These are phyloP conservation scores for Wickerhamiella kurtzmanii DNA, from an alignment of 805 yeast genomes.

Conservation along the genomic window DNA sequence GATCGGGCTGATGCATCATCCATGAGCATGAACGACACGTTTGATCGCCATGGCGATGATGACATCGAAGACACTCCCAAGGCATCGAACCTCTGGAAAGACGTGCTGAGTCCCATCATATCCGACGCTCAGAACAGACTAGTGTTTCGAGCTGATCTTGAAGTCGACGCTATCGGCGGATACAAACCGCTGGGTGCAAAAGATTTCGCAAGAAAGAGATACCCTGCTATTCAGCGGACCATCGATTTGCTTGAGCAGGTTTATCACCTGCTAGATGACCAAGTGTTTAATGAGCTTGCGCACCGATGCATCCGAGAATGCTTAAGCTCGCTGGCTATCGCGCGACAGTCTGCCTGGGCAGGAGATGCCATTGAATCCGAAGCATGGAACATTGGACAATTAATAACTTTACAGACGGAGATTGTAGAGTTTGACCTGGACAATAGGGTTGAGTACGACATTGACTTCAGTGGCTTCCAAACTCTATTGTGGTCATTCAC, in stretches of 20 bases:
- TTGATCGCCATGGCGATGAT: slow-evolving; percentile 1
- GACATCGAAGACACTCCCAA: neutral
- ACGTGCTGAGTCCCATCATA: slow-evolving; percentile 54
- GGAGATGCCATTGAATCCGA: slow-evolving; percentile 37
- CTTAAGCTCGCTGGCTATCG: slow-evolving; percentile 33
- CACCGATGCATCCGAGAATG: slow-evolving; percentile 75
- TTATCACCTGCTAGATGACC: slow-evolving; percentile 62
- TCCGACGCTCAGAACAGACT: slow-evolving; percentile 70
- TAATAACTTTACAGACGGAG: slow-evolving; percentile 56
- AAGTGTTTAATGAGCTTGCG: slow-evolving; percentile 76
- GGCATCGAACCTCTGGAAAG: slow-evolving; percentile 30
- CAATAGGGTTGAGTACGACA: slow-evolving; percentile 47
- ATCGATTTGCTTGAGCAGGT: slow-evolving; percentile 59
- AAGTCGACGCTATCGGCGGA: slow-evolving; percentile 48
- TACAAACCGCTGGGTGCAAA: slow-evolving; percentile 49
- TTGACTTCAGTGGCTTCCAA: slow-evolving; percentile 70
- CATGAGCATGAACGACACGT: neutral
- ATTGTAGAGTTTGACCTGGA: slow-evolving; percentile 70
- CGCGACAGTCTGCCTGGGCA: slow-evolving; percentile 2
- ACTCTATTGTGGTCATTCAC: slow-evolving; percentile 31
- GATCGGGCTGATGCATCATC: slow-evolving; percentile 18
- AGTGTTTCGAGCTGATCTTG: slow-evolving; percentile 63
- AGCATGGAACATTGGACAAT: slow-evolving; percentile 56
- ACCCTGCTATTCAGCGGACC: slow-evolving; percentile 28
- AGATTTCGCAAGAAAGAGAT: slow-evolving; percentile 33